Evolutionary conservation across 2,329 filamentous ascomycete genomes (phyloP), one percentile per base, ranked within the genome.

Genomic region (Epichloe bromicola): DNA sequence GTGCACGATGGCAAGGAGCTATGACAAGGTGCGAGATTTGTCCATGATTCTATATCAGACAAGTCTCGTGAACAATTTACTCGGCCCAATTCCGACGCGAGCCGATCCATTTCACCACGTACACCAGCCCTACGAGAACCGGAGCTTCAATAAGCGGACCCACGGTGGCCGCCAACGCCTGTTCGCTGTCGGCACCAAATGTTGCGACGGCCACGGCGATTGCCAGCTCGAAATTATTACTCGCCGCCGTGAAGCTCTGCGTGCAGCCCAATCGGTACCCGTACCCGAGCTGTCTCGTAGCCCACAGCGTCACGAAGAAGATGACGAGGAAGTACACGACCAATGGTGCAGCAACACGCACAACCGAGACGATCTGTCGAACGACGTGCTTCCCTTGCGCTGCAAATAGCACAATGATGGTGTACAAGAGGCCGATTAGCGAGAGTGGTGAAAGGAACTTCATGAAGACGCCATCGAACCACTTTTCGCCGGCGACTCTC

Each of bases 211-310:
- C 86, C 0, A 95, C 88, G 0, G 88, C 88, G 67, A 95, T 95
- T 0, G 89, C 88, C 23, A 95, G 70, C 70, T 95, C 89, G 60
- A 95, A 95, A 63, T 95, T 95, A 62, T 95, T 95, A 64, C 88
- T 95, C 1, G 87, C 86, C 0, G 88, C 90, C 0, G 87, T 94
- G 60, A 95, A 93, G 61, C 86, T 89, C 67, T 94, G 88, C 2
- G 88, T 91, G 11, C 77, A 75, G 1, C 78, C 76, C 1, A 89
- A 64, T 37, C 75, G 74, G 62, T 94, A 94, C 0, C 79, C 80
- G 53, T 89, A 89, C 0, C 87, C 85, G n/a, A 84, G 67, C n/a
- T 72, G 75, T 46, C 75, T 72, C 3, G 80, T 76, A 2, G 82
- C 67, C 42, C 70, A 71, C 1, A 93, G 70, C 0, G 87, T 93